Percentiles rank a stretch among this genome's conserved stretches.
phyloP scores from a whole-genome alignment of 345 rosid species.

The Salix koriyanagi region DNA sequence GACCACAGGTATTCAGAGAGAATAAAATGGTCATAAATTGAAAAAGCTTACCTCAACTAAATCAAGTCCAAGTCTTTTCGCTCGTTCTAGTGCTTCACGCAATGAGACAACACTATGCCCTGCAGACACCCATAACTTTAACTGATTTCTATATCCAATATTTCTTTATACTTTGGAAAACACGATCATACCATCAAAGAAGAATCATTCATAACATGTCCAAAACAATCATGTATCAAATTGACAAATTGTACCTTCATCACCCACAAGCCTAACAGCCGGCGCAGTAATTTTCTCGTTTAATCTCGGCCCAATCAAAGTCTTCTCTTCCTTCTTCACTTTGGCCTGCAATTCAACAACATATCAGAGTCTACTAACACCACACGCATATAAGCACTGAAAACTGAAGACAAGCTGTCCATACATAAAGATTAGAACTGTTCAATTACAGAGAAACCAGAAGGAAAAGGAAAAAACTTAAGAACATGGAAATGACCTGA shows the following conservation, averaged over 20 bases:
- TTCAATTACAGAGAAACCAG: background rate
- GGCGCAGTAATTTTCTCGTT: slow-evolving; percentile 44
- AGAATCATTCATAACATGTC: background rate
- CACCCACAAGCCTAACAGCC: slow-evolving; percentile 48
- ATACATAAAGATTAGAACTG: background rate
- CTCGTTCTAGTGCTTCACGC: slow-evolving; percentile 40
- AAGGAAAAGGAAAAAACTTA: background rate
- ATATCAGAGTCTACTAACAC: background rate
- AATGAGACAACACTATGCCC: slow-evolving; percentile 44
- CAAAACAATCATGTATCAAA: background rate
- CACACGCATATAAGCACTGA: background rate
- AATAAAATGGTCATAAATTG: background rate
- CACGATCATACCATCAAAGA: background rate
- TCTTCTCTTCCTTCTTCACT: slow-evolving; percentile 36
- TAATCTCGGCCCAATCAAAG: slow-evolving; percentile 22
- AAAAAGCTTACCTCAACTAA: slow-evolving; percentile 50
- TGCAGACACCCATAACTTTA: slow-evolving; percentile 17
- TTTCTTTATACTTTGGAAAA: background rate
- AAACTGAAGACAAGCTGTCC: no score
- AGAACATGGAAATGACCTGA: slow-evolving; percentile 29
- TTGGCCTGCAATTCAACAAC: slow-evolving; percentile 30
- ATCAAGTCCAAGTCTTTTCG: slow-evolving; percentile 43
- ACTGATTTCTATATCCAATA: no score
- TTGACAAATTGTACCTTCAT: slow-evolving; percentile 34
- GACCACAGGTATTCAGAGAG: background rate